Conservation (phyloP, 2,329 filamentous ascomycete species). For the Aureobasidium sp. region DNA sequence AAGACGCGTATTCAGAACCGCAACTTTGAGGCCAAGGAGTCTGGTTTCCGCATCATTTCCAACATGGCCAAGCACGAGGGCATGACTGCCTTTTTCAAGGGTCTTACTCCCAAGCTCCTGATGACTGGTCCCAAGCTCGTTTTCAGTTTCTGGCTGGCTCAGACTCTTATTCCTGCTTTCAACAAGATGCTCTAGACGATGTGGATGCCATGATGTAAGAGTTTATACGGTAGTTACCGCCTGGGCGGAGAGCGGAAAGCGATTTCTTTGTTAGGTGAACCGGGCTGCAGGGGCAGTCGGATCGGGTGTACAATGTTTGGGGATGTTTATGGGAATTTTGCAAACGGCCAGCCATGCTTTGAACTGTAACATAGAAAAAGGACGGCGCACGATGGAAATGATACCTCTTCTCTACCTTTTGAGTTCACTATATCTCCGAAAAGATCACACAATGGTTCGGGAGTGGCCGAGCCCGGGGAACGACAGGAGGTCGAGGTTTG, state of each 20-base stretch:
- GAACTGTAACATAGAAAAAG: slow-evolving; percentile 9
- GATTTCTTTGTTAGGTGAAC: not conserved
- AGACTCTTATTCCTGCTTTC: slow-evolving; percentile 94
- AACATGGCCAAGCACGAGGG: slow-evolving; percentile 95
- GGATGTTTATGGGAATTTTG: slow-evolving; percentile 4
- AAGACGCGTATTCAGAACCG: slow-evolving; percentile 98
- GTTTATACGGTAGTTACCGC: not conserved
- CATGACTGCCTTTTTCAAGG: slow-evolving; percentile 87
- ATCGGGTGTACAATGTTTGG: not conserved
- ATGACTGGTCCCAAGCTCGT: slow-evolving; percentile 99
- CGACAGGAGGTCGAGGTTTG: not conserved
- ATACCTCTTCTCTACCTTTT: slow-evolving; percentile 13
- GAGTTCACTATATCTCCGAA: not conserved
- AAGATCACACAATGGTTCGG: slow-evolving; percentile 1
- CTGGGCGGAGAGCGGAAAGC: not conserved
- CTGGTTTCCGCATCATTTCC: slow-evolving; percentile 79
- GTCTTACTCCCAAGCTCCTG: slow-evolving; percentile 88
- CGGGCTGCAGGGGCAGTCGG: not conserved
- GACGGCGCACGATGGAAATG: slow-evolving; percentile 10
- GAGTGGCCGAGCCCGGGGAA: not conserved
- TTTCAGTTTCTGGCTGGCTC: slow-evolving; percentile 99
- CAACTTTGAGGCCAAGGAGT: slow-evolving; percentile 97
- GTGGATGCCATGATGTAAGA: not conserved
- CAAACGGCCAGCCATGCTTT: slow-evolving; percentile 4
- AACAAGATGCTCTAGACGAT: slow-evolving; percentile 50